Evolutionary conservation across 2,329 filamentous ascomycete genomes (phyloP), one percentile per base, ranked within the genome.

Genomic region (Rutstroemia sp.): DNA sequence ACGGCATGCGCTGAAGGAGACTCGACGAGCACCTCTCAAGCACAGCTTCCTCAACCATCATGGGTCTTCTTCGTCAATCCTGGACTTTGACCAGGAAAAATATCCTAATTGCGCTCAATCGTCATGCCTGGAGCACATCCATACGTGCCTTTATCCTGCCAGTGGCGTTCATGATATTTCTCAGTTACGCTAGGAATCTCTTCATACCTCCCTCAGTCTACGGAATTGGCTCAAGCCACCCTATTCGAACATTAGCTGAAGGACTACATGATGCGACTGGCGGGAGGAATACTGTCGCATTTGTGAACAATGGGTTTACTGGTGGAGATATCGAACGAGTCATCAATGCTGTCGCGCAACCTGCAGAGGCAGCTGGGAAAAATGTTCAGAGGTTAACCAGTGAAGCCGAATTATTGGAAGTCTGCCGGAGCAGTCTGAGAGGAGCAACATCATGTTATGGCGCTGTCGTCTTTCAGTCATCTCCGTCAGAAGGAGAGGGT

Each of bases 121-220:
- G 83, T 5, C 82, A 84, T 68, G 64, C 71, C 19, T 56, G 76
- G 5, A 73, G 78, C 21, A 81, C 81, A 2, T 57, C 77, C 46
- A 71, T 82, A 59, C 80, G 82, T 64, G 79, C 82, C 5, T 77
- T 87, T 50, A 40, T 86, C 19, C 73, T 86, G 1, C 84, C 84
- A 2, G 71, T 86, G 34, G 66, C 79, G 46, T 71, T 87, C 51
- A 77, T 80, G 42, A 72, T 78, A 21, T 83, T 86, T 64, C 76
- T 87, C 58, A 80, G 76, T 53, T 92, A 87, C 69, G 86, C 89
- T 16, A 86, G 88, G 63, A 92, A 92, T 69, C 81, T 96, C 60
- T 92, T 95, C 65, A 81, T 92, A 3, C 86, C 89, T 1, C 86
- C 88, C 1, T 86, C 87, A 0, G 73, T 78, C 3, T 95, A 80